Percentiles rank a stretch among this genome's conserved stretches.
Conservation (phyloP, 192 early-diverging fungal genomes). For the Backusella mclennaniae region DNA sequence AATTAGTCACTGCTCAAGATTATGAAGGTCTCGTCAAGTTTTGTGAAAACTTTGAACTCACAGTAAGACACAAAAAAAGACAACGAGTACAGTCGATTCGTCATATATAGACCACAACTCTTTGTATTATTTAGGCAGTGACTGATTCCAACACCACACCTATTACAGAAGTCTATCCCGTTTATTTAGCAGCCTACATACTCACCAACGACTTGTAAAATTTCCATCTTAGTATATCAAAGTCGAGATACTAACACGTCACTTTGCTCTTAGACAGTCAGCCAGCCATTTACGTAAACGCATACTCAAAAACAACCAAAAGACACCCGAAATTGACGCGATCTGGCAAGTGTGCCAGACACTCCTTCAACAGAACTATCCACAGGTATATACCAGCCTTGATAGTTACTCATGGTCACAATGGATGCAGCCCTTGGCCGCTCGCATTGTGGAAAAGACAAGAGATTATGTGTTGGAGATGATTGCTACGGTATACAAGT, state of each 20-base stretch:
- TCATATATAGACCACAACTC: background rate
- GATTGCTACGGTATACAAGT: background rate
- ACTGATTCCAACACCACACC: background rate
- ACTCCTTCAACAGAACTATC: background rate
- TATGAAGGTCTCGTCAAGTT: conserved; percentile 9
- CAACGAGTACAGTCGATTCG: background rate
- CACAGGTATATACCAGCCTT: background rate
- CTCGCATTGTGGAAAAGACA: background rate
- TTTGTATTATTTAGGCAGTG: background rate
- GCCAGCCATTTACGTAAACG: conserved; percentile 15
- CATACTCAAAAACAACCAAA: background rate
- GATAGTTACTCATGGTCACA: background rate
- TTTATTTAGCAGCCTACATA: conserved; percentile 5
- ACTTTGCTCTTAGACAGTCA: background rate
- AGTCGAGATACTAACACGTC: background rate
- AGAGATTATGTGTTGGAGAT: background rate
- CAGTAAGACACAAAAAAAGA: background rate
- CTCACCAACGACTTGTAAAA: conserved; percentile 1
- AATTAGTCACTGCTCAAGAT: background rate
- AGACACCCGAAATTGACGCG: conserved; percentile 1
- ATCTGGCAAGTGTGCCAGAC: background rate
- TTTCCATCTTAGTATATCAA: background rate
- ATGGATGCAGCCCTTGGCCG: background rate
- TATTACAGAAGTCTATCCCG: background rate
- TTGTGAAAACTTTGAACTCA: background rate